Percentiles rank a stretch among this genome's conserved stretches.
These are phyloP conservation scores for Podila horticola DNA, from an alignment of 192 early-diverging fungal species.

Conservation along the genomic window DNA sequence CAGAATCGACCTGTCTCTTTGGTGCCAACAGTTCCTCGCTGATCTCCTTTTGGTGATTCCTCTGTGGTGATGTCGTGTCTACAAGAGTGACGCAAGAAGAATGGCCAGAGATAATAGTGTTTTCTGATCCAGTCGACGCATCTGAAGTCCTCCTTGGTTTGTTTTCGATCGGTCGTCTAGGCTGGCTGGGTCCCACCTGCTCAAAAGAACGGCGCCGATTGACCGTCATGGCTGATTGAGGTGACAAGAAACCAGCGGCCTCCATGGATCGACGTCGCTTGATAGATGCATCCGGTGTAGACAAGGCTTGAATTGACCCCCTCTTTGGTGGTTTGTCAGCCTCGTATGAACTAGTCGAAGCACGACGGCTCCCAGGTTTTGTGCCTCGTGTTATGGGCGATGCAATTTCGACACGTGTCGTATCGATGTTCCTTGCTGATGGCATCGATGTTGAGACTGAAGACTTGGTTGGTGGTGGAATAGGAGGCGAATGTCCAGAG, in stretches of 20 bases:
- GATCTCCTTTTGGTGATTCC: neutral
- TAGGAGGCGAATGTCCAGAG: neutral
- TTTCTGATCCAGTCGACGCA: conserved; percentile 33
- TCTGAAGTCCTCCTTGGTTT: conserved; percentile 33
- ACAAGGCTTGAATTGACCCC: neutral
- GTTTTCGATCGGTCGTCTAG: neutral
- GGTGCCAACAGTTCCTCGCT: neutral
- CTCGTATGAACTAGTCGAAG: neutral
- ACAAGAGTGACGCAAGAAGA: conserved; percentile 34
- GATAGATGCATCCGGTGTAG: neutral
- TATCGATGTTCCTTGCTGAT: neutral
- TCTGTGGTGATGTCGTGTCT: conserved; percentile 7
- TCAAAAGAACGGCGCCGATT: conserved; percentile 24
- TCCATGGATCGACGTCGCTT: conserved; percentile 9
- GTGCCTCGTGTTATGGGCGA: neutral
- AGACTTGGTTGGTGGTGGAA: too few relatives aligned
- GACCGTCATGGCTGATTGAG: neutral
- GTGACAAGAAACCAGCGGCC: conserved; percentile 4
- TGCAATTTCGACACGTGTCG: too few relatives aligned
- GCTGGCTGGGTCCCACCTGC: neutral
- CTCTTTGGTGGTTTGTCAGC: neutral
- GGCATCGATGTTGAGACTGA: neutral
- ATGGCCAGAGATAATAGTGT: conserved; percentile 18
- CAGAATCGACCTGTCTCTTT: conserved; percentile 2
- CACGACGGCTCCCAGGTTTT: neutral